Percentiles rank a stretch among this genome's conserved stretches.
Conservation (phyloP, 2,329 filamentous ascomycete species). For the Penicillium sp. region DNA sequence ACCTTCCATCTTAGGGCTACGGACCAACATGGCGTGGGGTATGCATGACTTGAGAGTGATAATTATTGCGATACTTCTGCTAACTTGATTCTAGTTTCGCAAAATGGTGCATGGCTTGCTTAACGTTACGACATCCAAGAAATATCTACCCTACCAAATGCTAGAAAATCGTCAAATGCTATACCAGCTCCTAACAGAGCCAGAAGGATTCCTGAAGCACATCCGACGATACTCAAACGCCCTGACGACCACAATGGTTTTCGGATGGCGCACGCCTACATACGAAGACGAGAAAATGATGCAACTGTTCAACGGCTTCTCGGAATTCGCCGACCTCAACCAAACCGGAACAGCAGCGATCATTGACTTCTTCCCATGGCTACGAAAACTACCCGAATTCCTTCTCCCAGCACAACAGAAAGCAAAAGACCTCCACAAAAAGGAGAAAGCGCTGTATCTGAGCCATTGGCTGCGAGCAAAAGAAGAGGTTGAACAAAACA, state of each 20-base stretch:
- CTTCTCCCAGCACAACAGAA: conserved; percentile 30
- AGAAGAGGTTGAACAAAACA: conserved; percentile 24
- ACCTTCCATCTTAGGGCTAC: conserved; percentile 14
- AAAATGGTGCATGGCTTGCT: conserved; percentile 41
- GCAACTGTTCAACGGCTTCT: conserved; percentile 39
- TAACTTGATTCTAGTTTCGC: conserved; percentile 16
- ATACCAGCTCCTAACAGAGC: conserved; percentile 40
- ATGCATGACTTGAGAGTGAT: not conserved
- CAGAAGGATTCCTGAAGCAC: conserved; percentile 19
- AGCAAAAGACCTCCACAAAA: conserved; percentile 37
- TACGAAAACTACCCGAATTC: conserved; percentile 41
- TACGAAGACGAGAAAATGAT: conserved; percentile 38
- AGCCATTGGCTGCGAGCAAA: conserved; percentile 39
- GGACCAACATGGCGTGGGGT: conserved; percentile 23
- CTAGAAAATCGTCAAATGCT: conserved; percentile 50
- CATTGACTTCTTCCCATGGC: conserved; percentile 41
- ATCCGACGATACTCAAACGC: conserved; percentile 39
- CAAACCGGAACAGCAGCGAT: conserved; percentile 38
- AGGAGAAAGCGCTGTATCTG: conserved; percentile 38
- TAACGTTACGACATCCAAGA: conserved; percentile 40
- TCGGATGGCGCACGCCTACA: conserved; percentile 39
- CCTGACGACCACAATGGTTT: conserved; percentile 45
- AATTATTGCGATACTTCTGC: not conserved
- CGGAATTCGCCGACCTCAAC: conserved; percentile 38
- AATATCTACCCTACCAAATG: conserved; percentile 49